Percentiles rank a stretch among this genome's conserved stretches.
phyloP scores from a whole-genome alignment of 306 rosid species.

The Cicer yamashitae region DNA sequence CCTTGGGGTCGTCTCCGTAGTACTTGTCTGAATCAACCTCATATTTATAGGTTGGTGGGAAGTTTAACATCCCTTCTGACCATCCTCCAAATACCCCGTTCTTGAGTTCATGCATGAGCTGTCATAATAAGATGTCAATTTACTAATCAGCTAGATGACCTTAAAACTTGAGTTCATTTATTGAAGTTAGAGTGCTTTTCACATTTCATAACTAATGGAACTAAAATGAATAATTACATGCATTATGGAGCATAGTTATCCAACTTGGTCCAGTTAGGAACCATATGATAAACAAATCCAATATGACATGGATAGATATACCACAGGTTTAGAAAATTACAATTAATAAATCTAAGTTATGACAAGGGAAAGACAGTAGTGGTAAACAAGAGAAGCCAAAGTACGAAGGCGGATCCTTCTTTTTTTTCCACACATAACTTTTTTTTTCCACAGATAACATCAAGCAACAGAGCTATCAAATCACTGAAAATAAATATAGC shows the following conservation, averaged over 20 bases:
- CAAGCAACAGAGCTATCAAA: not conserved
- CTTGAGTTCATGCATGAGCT: conserved; percentile 73
- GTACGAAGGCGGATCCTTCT: not conserved
- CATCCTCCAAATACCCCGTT: conserved; percentile 81
- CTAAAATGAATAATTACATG: conserved; percentile 4
- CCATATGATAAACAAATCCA: not conserved
- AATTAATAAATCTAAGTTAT: not conserved
- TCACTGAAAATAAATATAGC: too few species aligned
- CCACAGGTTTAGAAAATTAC: not conserved
- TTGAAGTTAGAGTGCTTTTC: not conserved
- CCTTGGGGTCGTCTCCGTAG: conserved; percentile 78
- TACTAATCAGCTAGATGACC: conserved; percentile 28
- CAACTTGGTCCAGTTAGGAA: conserved; percentile 22
- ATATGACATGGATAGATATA: conserved; percentile 15
- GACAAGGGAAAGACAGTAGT: not conserved
- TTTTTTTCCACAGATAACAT: not conserved
- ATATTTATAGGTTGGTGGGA: conserved; percentile 93
- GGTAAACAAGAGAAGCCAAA: not conserved
- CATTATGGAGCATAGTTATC: not conserved
- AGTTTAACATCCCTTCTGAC: conserved; percentile 85
- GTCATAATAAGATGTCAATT: conserved; percentile 53
- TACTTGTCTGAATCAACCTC: conserved; percentile 81
- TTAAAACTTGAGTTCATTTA: not conserved
- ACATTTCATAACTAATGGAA: conserved; percentile 16
- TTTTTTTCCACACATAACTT: not conserved